Evolutionary conservation across 306 rosid genomes (phyloP).

Genomic region (Rosa chinensis): DNA sequence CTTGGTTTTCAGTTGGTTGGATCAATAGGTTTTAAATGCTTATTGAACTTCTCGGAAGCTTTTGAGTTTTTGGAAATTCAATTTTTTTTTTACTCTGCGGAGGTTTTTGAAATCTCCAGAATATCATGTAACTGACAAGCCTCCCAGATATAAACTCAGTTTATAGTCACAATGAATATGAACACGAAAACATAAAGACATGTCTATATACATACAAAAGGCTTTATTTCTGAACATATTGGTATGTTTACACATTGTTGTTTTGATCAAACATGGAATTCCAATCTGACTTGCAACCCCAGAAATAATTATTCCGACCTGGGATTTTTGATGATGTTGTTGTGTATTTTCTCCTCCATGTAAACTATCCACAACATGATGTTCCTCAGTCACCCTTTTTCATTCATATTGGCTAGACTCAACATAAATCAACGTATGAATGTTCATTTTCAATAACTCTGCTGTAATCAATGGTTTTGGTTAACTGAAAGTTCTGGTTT

Average conservation of each 20-base stretch:
- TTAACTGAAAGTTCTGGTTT: not conserved
- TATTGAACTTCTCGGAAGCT: not conserved
- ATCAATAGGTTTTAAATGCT: not conserved
- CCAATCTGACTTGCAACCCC: not conserved
- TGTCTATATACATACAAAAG: not conserved
- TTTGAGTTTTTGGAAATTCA: not conserved
- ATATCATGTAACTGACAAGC: not conserved
- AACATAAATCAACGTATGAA: not conserved
- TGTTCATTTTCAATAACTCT: not conserved
- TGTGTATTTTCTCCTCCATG: not conserved
- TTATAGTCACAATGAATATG: not conserved
- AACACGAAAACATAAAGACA: not conserved
- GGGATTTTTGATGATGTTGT: not conserved
- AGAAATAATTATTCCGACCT: not conserved
- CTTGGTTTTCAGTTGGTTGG: too few relatives aligned
- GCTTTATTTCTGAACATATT: not conserved
- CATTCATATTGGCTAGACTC: not conserved
- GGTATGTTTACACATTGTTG: not conserved
- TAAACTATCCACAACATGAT: not conserved
- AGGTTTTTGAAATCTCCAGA: not conserved
- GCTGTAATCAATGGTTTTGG: not conserved
- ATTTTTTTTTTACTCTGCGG: not conserved
- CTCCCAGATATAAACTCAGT: not conserved
- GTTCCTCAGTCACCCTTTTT: not conserved
- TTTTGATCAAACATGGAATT: not conserved